A percentile compares a stretch with the other conserved stretches of the same genome.
Conservation (phyloP, 2,329 filamentous ascomycete genomes). For the Grosmannia penicillata region DNA sequence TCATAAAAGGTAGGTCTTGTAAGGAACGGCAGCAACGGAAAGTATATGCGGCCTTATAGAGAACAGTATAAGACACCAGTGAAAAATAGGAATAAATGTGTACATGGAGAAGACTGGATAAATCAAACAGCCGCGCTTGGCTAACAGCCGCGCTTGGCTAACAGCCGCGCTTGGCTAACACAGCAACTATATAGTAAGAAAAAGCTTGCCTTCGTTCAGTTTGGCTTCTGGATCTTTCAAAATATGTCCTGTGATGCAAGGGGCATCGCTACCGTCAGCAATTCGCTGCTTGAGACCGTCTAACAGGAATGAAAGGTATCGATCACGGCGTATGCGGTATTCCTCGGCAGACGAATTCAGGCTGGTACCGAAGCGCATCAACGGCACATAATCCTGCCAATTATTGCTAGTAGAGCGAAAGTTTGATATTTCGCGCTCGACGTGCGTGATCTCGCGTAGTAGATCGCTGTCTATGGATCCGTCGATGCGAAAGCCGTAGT, state of each 20-base stretch:
- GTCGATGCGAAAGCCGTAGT: constrained; percentile 64
- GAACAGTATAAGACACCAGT: no score
- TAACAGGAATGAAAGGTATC: constrained; percentile 46
- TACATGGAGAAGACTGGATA: no score
- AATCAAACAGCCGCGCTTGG: no score
- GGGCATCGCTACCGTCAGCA: constrained; percentile 11
- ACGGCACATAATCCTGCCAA: constrained; percentile 48
- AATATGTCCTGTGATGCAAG: constrained; percentile 14
- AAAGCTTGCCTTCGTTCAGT: constrained; percentile 2
- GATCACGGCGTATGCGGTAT: constrained; percentile 39
- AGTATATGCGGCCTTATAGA: no score
- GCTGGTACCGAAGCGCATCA: constrained; percentile 45
- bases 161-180: no score
- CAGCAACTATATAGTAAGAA: neutral
- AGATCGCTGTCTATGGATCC: constrained; percentile 46
- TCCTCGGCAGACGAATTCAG: constrained; percentile 47
- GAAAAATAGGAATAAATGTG: no score
- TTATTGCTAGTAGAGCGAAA: constrained; percentile 66
- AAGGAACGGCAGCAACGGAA: no score
- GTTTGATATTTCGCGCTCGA: constrained; percentile 62
- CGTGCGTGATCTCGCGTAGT: constrained; percentile 57
- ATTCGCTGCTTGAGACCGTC: constrained; percentile 26
- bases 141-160: no score
- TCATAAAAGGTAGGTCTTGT: no score
- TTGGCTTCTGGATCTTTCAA: constrained; percentile 12